A percentile compares a stretch with the other conserved stretches of the same genome.
phyloP scores from a whole-genome alignment of 1,284 basidiomycete genomes.

The Hypsizygus ulmarius region DNA sequence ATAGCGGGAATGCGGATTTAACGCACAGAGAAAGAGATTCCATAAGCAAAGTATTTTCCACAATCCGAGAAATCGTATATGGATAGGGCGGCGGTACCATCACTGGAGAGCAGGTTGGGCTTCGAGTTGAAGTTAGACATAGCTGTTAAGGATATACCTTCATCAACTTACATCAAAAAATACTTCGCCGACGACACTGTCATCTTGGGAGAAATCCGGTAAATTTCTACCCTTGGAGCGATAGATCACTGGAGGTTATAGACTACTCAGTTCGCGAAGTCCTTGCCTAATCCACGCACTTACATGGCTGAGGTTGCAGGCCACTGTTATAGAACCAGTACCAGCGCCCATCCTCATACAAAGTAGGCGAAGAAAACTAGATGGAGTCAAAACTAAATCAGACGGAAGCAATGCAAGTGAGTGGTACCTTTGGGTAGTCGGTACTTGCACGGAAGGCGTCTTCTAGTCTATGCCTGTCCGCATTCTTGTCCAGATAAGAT shows the following conservation, averaged over 20 bases:
- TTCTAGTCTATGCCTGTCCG: constrained; percentile 56
- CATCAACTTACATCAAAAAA: constrained; percentile 66
- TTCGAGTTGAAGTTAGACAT: constrained; percentile 22
- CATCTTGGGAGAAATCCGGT: constrained; percentile 48
- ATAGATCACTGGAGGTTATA: constrained; percentile 49
- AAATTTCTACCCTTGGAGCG: constrained; percentile 56
- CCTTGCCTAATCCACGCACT: constrained; percentile 15
- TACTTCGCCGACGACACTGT: constrained; percentile 53
- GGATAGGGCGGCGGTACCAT: constrained; percentile 70
- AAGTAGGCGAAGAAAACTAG: constrained; percentile 60
- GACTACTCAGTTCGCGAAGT: background rate
- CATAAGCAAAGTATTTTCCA: constrained; percentile 76
- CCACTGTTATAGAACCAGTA: constrained; percentile 79
- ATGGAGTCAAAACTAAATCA: constrained; percentile 4
- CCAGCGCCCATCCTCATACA: constrained; percentile 67
- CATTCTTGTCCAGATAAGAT: constrained; percentile 58
- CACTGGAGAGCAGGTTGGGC: constrained; percentile 69
- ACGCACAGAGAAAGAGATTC: constrained; percentile 65
- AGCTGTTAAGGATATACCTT: background rate
- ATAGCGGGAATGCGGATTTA: constrained; percentile 5
- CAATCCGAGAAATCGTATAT: constrained; percentile 60
- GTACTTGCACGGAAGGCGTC: constrained; percentile 59
- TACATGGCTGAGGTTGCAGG: constrained; percentile 62
- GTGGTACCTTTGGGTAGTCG: constrained; percentile 65
- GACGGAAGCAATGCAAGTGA: background rate